These are phyloP conservation scores for Cercospora brassicicola DNA, from an alignment of 2,329 filamentous ascomycete genomes.

Conservation along the genomic window DNA sequence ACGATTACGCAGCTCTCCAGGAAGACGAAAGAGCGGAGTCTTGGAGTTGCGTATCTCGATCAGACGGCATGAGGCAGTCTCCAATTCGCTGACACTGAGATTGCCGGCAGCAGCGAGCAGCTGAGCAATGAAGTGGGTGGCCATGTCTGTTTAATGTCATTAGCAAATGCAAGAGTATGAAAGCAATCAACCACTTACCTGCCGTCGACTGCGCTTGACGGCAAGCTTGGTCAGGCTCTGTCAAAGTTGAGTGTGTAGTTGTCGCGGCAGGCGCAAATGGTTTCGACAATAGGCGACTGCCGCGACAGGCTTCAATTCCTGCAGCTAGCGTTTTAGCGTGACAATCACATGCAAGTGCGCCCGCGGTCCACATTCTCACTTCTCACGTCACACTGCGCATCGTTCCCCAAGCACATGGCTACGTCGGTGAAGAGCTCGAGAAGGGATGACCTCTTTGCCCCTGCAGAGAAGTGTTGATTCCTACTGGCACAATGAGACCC, in stretches of 20 bases:
- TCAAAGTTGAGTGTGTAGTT: not conserved
- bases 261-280: too few species aligned
- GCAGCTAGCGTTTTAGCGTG: too few species aligned
- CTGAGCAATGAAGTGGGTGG: not conserved
- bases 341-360: too few species aligned
- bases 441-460: too few species aligned
- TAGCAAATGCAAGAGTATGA: not conserved
- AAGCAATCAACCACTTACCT: not conserved
- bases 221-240: not conserved
- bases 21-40: not conserved
- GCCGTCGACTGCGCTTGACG: not conserved
- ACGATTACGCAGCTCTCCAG: constrained; percentile 1
- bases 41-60: constrained; percentile 1
- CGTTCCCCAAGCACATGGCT: too few species aligned
- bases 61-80: not conserved
- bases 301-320: too few species aligned
- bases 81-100: not conserved
- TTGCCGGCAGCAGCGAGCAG: not conserved
- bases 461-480: too few species aligned
- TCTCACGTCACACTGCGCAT: too few species aligned
- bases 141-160: not conserved
- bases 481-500: too few species aligned
- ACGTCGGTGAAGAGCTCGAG: too few species aligned
- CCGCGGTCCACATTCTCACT: too few species aligned
- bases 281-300: too few species aligned